Base-by-base conservation (phyloP, 768 basidiomycete genomes). In the Termitomyces eurrhizus region DNA sequence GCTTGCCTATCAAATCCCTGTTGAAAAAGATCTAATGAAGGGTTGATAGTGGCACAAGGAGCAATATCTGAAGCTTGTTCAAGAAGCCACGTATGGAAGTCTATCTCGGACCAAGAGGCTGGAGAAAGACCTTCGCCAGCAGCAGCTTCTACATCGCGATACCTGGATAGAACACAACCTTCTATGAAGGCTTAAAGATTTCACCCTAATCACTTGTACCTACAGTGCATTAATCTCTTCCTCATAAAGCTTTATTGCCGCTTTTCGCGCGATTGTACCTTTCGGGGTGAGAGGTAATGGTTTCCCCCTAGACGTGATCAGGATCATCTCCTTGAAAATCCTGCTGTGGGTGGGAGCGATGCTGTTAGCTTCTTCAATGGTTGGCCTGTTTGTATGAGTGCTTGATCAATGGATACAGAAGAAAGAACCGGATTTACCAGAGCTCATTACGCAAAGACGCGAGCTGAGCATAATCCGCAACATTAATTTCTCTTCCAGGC, bases 291-390 rank as follows among this genome's bases (percentile, higher is more conserved):
- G 62, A 24, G 60, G 60, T 24, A 61, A 42, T 36, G 60, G 60
- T 24, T 61, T 61, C 7, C 29, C 53, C 26, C 39, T 52, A 14
- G 37, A 39, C 4, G 36, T 26, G 14, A 52, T 16, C 8, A 52
- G 16, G 24, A 52, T 52, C 52, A 52, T 52, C 62, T 84, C 79
- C 59, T 79, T 80, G 68, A 79, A 80, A 9, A 81, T 73, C 18
- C 75, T 70, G 56, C 77, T 78, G 46, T 75, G 79, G 0, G 70
- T 58, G 0, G 80, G 80, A 0, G 75, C 73, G 2, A 66, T 64
- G 14, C 59, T 68, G 64, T 81, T 82, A 1, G 78, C 80, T 33
- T 78, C 73, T 44, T 78, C 79, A 9, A 53, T 39, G 4, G 37
- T 53, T 26, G 52, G 14, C 52, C 52, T 53, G 29, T 26, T 26